Percentiles rank a stretch among this genome's conserved stretches.
Conservation (phyloP, 257 asterid genomes). For the Plantago ovata region DNA sequence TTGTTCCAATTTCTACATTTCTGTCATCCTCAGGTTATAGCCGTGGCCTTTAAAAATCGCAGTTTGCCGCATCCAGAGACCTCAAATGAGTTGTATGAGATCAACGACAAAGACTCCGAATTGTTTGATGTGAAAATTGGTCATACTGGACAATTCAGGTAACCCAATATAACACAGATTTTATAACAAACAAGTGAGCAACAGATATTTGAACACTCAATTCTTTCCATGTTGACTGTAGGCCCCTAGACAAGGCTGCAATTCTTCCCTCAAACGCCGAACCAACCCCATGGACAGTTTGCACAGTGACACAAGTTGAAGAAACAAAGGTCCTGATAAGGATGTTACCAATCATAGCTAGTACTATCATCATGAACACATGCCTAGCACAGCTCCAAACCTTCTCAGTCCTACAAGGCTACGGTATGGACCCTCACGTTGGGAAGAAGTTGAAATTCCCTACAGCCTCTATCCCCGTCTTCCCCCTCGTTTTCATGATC, state of each 20-base stretch:
- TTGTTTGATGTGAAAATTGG: slow-evolving; percentile 36
- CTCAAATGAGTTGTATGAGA: slow-evolving; percentile 56
- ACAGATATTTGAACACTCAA: neutral
- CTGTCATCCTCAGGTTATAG: slow-evolving; percentile 47
- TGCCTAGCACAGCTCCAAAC: slow-evolving; percentile 79
- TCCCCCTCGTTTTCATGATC: slow-evolving; percentile 54
- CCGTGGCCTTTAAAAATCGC: slow-evolving; percentile 62
- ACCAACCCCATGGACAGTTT: slow-evolving; percentile 50
- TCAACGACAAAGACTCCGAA: slow-evolving; percentile 45
- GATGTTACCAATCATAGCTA: slow-evolving; percentile 63
- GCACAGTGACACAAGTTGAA: slow-evolving; percentile 70
- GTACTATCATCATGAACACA: slow-evolving; percentile 68
- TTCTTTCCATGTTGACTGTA: slow-evolving; percentile 5
- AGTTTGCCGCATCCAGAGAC: slow-evolving; percentile 34
- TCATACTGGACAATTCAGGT: slow-evolving; percentile 79
- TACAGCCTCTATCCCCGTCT: slow-evolving; percentile 56
- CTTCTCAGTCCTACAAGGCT: slow-evolving; percentile 63
- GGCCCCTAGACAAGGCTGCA: slow-evolving; percentile 70
- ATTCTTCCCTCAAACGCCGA: slow-evolving; percentile 30
- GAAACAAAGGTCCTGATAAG: slow-evolving; percentile 57
- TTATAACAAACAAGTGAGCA: too few species aligned
- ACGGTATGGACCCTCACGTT: slow-evolving; percentile 48
- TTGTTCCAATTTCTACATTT: too few species aligned
- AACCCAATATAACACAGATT: neutral
- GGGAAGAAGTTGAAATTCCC: slow-evolving; percentile 56